These are phyloP conservation scores for Starmerella vitae DNA, from an alignment of 805 yeast species.

Conservation along the genomic window DNA sequence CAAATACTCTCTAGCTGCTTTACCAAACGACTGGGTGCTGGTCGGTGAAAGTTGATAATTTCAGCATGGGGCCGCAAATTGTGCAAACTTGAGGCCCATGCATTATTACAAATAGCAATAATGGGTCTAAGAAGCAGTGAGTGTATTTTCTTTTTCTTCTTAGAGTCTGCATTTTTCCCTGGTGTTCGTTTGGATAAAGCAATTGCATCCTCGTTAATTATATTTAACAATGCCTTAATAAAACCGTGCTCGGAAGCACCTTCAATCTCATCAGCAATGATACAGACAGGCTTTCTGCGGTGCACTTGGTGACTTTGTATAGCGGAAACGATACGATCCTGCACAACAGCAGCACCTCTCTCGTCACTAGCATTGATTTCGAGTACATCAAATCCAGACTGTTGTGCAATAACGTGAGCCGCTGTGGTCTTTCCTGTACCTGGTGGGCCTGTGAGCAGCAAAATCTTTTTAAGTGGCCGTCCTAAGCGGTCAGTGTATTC, in stretches of 20 bases:
- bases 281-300: conserved; percentile 59
- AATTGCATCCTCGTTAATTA: conserved; percentile 11
- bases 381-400: conserved; percentile 62
- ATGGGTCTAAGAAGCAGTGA: conserved; percentile 55
- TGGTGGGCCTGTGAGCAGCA: conserved; percentile 80
- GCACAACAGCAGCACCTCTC: conserved; percentile 37
- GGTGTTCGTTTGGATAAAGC: conserved; percentile 1
- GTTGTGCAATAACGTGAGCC: conserved; percentile 70
- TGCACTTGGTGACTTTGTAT: conserved; percentile 36
- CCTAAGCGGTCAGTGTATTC: conserved; percentile 36
- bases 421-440: conserved; percentile 89
- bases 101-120: conserved; percentile 82
- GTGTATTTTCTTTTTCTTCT: conserved; percentile 10
- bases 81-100: conserved; percentile 62
- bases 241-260: conserved; percentile 52
- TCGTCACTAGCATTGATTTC: conserved; percentile 84
- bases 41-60: conserved; percentile 49
- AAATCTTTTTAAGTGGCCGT: conserved; percentile 38
- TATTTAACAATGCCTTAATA: conserved; percentile 13
- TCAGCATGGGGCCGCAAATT: conserved; percentile 63
- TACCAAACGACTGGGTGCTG: conserved; percentile 36
- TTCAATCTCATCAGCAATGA: conserved; percentile 84
- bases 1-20: conserved; percentile 42
- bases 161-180: too few species aligned
- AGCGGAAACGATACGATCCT: conserved; percentile 34